These are phyloP conservation scores for Piper betle DNA, from an alignment of 164 flowering plant genomes.

Conservation along the genomic window DNA sequence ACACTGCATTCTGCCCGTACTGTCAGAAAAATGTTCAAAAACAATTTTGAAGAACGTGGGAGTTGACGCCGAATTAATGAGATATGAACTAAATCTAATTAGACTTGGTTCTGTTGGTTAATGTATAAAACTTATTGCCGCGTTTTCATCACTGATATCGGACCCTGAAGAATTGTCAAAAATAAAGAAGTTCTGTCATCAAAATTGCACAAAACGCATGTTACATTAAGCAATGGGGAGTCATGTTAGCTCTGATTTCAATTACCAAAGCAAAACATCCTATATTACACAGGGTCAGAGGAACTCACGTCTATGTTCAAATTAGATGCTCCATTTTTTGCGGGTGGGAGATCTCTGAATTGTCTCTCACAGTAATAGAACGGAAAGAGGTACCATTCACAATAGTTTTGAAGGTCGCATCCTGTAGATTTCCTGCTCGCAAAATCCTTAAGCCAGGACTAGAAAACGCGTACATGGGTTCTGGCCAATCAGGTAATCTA, in stretches of 20 bases:
- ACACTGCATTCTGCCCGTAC: slow-evolving; percentile 57
- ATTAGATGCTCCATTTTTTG: no score
- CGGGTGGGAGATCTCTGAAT: no score
- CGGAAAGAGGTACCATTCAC: no score
- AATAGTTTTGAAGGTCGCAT: no score
- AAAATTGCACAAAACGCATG: not conserved
- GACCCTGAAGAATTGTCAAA: not conserved
- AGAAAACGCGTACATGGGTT: slow-evolving; percentile 89
- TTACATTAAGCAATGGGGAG: not conserved
- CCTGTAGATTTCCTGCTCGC: no score
- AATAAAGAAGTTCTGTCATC: not conserved
- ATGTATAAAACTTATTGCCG: not conserved
- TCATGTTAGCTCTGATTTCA: not conserved
- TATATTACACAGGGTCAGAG: no score
- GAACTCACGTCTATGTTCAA: no score
- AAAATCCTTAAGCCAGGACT: slow-evolving; percentile 65
- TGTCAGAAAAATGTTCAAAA: slow-evolving; percentile 15
- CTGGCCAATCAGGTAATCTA: slow-evolving; percentile 90
- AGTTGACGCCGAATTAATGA: not conserved
- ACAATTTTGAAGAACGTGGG: not conserved
- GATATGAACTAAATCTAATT: no score
- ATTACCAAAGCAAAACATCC: not conserved
- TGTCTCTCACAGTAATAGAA: no score
- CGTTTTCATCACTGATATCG: not conserved
- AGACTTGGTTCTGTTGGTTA: no score